Evolutionary conservation across 192 early-diverging fungal genomes (phyloP).

Genomic region (Coemansia sp.): DNA sequence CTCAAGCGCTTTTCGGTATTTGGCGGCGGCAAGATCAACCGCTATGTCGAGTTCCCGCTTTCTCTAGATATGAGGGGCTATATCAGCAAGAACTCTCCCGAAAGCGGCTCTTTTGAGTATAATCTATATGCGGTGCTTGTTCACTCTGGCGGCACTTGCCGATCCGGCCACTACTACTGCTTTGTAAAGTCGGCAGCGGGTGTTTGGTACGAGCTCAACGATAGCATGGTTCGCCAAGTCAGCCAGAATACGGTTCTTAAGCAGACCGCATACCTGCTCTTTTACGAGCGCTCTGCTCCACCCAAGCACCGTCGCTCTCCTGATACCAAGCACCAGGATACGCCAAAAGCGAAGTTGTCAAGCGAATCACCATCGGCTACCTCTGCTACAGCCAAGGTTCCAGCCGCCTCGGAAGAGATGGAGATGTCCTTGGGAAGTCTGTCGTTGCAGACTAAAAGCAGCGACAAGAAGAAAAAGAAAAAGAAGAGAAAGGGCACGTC

Average conservation of each 20-base stretch:
- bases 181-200: constrained; percentile 76
- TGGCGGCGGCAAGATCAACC: constrained; percentile 68
- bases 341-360: background rate
- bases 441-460: background rate
- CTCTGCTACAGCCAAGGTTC: background rate
- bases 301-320: constrained; percentile 3
- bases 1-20: constrained; percentile 77
- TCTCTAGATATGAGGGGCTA: constrained; percentile 59
- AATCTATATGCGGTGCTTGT: constrained; percentile 76
- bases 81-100: constrained; percentile 44
- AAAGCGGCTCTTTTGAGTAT: constrained; percentile 59
- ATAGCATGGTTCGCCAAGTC: constrained; percentile 68
- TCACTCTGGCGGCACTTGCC: constrained; percentile 67
- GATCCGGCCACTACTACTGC: constrained; percentile 86
- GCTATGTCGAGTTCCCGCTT: constrained; percentile 61
- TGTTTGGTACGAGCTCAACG: constrained; percentile 80
- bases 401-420: constrained; percentile 31
- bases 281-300: constrained; percentile 58
- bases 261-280: constrained; percentile 83
- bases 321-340: constrained; percentile 3
- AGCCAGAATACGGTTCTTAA: constrained; percentile 64
- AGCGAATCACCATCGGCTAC: background rate
- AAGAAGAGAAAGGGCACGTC: constrained; percentile 29
- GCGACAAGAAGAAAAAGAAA: constrained; percentile 34
- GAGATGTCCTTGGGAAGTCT: constrained; percentile 22